Percentiles rank a stretch among this genome's conserved stretches.
Conservation (phyloP, 129 eudicot genomes). For the Saussurea involucrata region DNA sequence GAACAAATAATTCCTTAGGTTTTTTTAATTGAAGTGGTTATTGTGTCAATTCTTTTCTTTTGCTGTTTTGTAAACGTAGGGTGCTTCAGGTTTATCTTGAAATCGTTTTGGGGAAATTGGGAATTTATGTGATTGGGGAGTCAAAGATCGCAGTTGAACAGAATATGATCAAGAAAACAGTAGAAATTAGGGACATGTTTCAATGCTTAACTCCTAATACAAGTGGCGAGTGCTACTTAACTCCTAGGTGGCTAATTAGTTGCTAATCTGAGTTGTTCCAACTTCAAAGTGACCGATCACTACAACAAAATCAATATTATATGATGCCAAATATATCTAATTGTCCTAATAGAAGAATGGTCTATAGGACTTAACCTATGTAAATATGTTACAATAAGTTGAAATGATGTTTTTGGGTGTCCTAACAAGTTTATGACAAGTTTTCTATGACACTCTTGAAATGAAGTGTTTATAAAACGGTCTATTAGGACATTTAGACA, state of each 20-base stretch:
- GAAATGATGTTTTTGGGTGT: background rate
- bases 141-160: background rate
- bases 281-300: too few relatives aligned
- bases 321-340: too few relatives aligned
- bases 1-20: background rate
- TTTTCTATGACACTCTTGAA: too few relatives aligned
- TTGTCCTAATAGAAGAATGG: background rate
- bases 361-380: background rate
- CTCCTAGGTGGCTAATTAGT: background rate
- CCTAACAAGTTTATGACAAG: too few relatives aligned
- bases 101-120: background rate
- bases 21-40: background rate
- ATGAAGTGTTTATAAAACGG: background rate
- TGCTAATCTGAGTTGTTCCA: too few relatives aligned
- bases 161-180: background rate
- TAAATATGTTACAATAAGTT: too few relatives aligned
- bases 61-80: slow-evolving; percentile 1
- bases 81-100: background rate
- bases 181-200: background rate
- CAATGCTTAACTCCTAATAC: background rate
- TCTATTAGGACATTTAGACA: background rate
- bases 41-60: background rate
- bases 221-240: background rate
- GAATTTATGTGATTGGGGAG: background rate
- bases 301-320: too few relatives aligned